These are phyloP conservation scores for Termitomyces sp. DNA, from an alignment of 768 basidiomycete species.

Conservation along the genomic window DNA sequence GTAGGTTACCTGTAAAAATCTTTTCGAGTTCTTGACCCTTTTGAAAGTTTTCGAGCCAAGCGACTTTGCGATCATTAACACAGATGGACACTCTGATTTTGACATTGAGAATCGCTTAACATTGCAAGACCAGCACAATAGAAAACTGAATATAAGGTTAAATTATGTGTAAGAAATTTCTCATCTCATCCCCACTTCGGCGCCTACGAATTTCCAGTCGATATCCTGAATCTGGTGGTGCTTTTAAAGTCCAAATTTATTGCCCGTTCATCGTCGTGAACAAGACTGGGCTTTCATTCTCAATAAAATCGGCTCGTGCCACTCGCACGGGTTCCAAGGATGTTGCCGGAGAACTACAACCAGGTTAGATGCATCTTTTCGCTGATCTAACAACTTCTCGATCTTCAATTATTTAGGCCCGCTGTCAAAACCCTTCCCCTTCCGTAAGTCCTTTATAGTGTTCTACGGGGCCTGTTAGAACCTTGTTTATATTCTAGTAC, in stretches of 20 bases:
- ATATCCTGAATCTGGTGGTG: conserved; percentile 88
- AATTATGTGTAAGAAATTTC: conserved; percentile 78
- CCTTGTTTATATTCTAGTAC: conserved; percentile 46
- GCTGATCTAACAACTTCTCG: not conserved
- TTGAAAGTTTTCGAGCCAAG: conserved; percentile 81
- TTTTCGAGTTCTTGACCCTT: not conserved
- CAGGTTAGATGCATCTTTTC: conserved; percentile 39
- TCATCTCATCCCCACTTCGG: not conserved
- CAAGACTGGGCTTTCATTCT: conserved; percentile 87
- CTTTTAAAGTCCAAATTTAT: conserved; percentile 95
- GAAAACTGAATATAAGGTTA: conserved; percentile 78
- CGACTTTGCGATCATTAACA: conserved; percentile 97
- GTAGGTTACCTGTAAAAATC: conserved; percentile 36
- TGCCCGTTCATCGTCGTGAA: conserved; percentile 88
- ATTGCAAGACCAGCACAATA: conserved; percentile 67
- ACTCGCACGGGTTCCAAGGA: conserved; percentile 66
- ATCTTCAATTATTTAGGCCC: conserved; percentile 30
- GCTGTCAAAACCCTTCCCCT: conserved; percentile 61
- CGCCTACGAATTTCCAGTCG: conserved; percentile 37
- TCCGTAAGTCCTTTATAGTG: conserved; percentile 51
- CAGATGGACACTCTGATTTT: conserved; percentile 87
- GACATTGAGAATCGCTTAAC: conserved; percentile 72
- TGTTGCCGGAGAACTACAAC: conserved; percentile 76
- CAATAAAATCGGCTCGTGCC: conserved; percentile 60
- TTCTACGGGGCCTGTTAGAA: not conserved